Percentiles rank a stretch among this genome's conserved stretches.
These are phyloP conservation scores for Trichoderma afroharzianum DNA, from an alignment of 2,329 filamentous ascomycete genomes.

Conservation along the genomic window DNA sequence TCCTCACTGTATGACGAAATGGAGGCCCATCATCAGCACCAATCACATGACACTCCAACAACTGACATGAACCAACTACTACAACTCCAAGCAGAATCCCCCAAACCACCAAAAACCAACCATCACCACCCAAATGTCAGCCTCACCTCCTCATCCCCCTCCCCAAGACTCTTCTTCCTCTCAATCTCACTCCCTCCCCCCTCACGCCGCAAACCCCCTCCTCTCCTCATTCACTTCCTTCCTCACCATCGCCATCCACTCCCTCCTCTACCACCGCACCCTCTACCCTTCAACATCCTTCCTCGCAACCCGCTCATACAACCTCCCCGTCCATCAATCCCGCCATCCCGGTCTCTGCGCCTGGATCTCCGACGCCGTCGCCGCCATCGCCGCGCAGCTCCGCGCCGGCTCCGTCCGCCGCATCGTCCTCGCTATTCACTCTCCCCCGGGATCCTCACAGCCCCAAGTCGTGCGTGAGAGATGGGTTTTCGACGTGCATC, in stretches of 20 bases:
- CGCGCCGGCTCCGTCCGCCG: constrained; percentile 50
- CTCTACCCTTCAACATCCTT: constrained; percentile 79
- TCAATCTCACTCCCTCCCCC: constrained; percentile 27
- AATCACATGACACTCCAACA: constrained; percentile 3
- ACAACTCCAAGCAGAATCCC: background rate
- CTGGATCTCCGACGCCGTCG: constrained; percentile 79
- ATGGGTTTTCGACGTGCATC: constrained; percentile 57
- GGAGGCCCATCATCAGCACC: background rate
- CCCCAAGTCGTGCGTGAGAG: constrained; percentile 47
- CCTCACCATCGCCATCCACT: constrained; percentile 78
- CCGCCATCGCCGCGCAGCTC: constrained; percentile 68
- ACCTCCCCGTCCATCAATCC: constrained; percentile 78
- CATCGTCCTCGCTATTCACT: constrained; percentile 48
- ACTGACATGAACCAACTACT: background rate
- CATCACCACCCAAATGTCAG: background rate
- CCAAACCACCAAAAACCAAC: background rate
- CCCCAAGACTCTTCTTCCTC: background rate
- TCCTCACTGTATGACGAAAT: background rate
- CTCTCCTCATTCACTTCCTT: constrained; percentile 73
- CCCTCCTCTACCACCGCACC: constrained; percentile 75
- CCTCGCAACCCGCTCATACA: constrained; percentile 74
- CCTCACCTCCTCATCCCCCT: constrained; percentile 10
- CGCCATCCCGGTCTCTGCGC: constrained; percentile 81
- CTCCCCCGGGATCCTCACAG: background rate
- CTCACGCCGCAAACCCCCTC: constrained; percentile 42